Evolutionary conservation across 805 yeast species (phyloP).

Genomic region (Yarrowia sp.): DNA sequence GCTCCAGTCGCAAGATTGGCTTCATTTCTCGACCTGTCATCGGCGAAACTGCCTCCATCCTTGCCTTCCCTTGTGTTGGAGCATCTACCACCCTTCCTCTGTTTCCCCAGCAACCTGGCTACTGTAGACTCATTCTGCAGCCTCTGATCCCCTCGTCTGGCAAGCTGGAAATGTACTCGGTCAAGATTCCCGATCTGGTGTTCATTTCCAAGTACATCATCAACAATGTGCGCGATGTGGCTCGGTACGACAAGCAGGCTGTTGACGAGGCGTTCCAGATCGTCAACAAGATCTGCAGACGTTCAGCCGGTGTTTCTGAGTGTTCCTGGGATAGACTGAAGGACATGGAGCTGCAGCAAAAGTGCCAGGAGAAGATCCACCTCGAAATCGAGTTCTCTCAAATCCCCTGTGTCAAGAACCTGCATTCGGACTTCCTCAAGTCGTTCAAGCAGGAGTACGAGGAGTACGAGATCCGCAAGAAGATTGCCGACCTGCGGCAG

Average conservation of each 20-base stretch:
- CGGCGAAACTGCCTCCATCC: constrained; percentile 11
- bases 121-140: constrained; percentile 5
- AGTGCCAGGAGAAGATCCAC: constrained; percentile 45
- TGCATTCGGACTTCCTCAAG: constrained; percentile 50
- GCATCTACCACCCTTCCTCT: constrained; percentile 12
- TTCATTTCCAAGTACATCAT: constrained; percentile 25
- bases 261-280: constrained; percentile 27
- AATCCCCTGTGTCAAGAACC: constrained; percentile 45
- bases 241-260: constrained; percentile 27
- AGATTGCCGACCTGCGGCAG: constrained; percentile 63
- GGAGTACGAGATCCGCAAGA: constrained; percentile 56
- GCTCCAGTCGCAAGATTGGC: constrained; percentile 14
- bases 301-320: constrained; percentile 5
- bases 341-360: constrained; percentile 51
- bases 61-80: constrained; percentile 20
- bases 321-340: constrained; percentile 42
- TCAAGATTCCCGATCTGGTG: constrained; percentile 17
- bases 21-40: constrained; percentile 27
- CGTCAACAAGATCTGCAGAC: constrained; percentile 27
- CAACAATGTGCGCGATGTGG: constrained; percentile 26
- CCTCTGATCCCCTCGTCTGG: constrained; percentile 26
- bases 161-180: constrained; percentile 20
- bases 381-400: neutral
- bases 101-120: constrained; percentile 16
- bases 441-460: constrained; percentile 56